Percentiles rank a stretch among this genome's conserved stretches.
These are phyloP conservation scores for Yamadazyma sp. DNA, from an alignment of 1,139 yeast species.

Conservation along the genomic window DNA sequence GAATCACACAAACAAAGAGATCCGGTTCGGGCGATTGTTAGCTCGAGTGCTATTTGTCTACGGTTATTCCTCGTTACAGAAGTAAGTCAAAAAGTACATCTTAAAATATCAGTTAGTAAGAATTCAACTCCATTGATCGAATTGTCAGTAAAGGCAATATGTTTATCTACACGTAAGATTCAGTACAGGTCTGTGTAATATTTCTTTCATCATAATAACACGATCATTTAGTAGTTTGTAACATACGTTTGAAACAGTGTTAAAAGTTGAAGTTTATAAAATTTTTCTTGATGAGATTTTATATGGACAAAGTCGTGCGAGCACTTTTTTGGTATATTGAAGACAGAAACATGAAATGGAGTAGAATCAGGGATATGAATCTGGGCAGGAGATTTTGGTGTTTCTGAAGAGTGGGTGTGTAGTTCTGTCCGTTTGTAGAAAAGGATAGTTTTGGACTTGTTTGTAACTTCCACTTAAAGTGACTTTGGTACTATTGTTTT, in stretches of 20 bases:
- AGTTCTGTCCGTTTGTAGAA: too few relatives aligned
- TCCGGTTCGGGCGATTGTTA: too few relatives aligned
- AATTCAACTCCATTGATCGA: neutral
- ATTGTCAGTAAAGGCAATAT: slow-evolving; percentile 36
- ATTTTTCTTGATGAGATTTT: slow-evolving; percentile 2
- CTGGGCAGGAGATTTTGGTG: too few relatives aligned
- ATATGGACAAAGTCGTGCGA: neutral
- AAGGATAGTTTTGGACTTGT: too few relatives aligned
- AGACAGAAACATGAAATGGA: too few relatives aligned
- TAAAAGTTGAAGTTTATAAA: neutral
- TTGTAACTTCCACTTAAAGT: too few relatives aligned
- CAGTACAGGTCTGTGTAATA: slow-evolving; percentile 66
- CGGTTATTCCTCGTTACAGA: neutral
- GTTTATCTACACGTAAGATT: slow-evolving; percentile 36
- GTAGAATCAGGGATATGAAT: too few relatives aligned
- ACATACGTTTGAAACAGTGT: neutral
- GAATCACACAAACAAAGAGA: too few relatives aligned
- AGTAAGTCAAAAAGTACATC: neutral
- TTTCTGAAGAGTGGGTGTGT: too few relatives aligned
- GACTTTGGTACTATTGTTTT: too few relatives aligned
- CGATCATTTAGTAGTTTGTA: neutral
- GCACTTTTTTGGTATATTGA: too few relatives aligned
- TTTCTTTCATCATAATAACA: slow-evolving; percentile 40
- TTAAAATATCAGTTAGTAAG: slow-evolving; percentile 1
- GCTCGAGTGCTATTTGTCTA: too few relatives aligned